Conservation (phyloP, 1,284 basidiomycete species). For the Amylostereum chailletii region DNA sequence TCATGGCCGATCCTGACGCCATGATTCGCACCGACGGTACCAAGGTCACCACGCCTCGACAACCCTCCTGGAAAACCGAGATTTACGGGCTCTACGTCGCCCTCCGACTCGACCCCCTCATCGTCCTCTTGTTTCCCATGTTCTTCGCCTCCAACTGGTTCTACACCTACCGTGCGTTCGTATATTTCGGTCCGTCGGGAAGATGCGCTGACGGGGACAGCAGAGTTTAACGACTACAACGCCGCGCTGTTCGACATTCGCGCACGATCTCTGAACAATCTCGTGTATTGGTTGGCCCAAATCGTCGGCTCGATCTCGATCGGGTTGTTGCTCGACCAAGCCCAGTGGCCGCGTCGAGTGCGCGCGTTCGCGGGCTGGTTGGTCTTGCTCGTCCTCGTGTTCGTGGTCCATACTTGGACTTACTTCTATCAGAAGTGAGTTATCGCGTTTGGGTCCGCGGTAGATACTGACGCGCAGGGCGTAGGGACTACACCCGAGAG, state of each 20-base stretch:
- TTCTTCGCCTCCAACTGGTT: constrained; percentile 71
- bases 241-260: constrained; percentile 60
- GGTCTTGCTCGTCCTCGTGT: constrained; percentile 51
- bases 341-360: constrained; percentile 40
- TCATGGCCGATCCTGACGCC: constrained; percentile 61
- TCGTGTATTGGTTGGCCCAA: constrained; percentile 63
- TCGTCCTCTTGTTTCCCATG: constrained; percentile 38
- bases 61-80: constrained; percentile 65
- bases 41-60: constrained; percentile 44
- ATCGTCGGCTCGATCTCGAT: constrained; percentile 58
- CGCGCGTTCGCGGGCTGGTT: constrained; percentile 60
- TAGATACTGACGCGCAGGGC: neutral
- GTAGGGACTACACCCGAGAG: constrained; percentile 52
- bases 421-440: constrained; percentile 61
- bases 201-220: neutral
- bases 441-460: constrained; percentile 1
- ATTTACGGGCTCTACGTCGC: constrained; percentile 42
- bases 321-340: constrained; percentile 53
- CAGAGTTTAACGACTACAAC: constrained; percentile 64
- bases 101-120: constrained; percentile 38
- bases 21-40: constrained; percentile 72
- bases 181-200: neutral
- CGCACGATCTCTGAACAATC: constrained; percentile 55
- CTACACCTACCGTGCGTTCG: constrained; percentile 58
- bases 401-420: constrained; percentile 58